These are phyloP conservation scores for Leccinum subgranulosum DNA, from an alignment of 768 basidiomycete genomes.

Conservation along the genomic window DNA sequence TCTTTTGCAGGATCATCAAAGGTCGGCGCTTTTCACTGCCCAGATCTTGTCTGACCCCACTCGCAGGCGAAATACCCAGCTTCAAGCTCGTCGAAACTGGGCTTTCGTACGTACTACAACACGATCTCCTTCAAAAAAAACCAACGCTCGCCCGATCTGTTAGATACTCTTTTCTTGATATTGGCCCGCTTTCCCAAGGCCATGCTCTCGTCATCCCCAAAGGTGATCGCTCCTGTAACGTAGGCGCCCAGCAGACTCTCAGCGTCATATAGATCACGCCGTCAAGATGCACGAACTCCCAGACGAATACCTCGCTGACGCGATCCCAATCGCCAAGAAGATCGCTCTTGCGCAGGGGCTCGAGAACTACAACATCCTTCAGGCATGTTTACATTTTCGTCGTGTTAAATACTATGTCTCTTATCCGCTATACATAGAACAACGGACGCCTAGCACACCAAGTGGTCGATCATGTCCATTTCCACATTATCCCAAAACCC, in stretches of 20 bases:
- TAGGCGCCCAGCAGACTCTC: not conserved
- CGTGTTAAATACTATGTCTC: not conserved
- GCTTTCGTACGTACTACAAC: conserved; percentile 48
- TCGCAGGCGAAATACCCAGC: conserved; percentile 82
- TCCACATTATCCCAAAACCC: conserved; percentile 93
- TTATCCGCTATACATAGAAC: conserved; percentile 41
- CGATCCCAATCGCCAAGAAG: conserved; percentile 82
- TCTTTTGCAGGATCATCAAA: conserved; percentile 97
- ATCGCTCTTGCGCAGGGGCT: conserved; percentile 72
- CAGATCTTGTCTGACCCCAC: not conserved
- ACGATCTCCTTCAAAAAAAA: not conserved
- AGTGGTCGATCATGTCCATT: conserved; percentile 85
- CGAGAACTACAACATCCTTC: conserved; percentile 85
- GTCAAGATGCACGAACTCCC: conserved; percentile 85
- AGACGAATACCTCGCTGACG: conserved; percentile 77
- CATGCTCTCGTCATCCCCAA: conserved; percentile 94
- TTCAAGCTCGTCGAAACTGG: conserved; percentile 81
- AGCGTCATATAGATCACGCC: conserved; percentile 61
- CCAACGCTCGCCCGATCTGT: too few species aligned
- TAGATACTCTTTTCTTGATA: conserved; percentile 89
- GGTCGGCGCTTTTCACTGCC: conserved; percentile 40
- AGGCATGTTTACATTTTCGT: conserved; percentile 34
- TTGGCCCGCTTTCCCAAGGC: conserved; percentile 85
- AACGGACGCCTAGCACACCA: conserved; percentile 66
- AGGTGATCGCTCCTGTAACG: conserved; percentile 43